phyloP scores from a whole-genome alignment of 768 basidiomycete genomes.

The Gymnopilus dilepis region DNA sequence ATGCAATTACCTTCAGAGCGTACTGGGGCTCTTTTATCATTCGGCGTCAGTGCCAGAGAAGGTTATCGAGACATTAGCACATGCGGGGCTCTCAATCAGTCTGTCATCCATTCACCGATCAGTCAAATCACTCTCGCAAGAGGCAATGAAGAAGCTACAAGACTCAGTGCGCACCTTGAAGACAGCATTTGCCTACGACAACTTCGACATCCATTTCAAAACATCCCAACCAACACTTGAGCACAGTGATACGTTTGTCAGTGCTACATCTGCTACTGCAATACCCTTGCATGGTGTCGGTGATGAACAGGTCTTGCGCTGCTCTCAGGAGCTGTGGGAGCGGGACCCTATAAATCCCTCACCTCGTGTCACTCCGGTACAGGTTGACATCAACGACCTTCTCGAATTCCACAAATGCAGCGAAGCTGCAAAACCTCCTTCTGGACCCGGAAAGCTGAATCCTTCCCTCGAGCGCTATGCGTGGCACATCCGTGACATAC shows the following conservation, averaged over 20 bases:
- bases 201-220: slow-evolving; percentile 32
- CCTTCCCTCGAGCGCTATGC: slow-evolving; percentile 27
- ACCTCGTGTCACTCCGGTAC: too few species aligned
- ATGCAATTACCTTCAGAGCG: slow-evolving; percentile 18
- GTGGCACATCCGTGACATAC: slow-evolving; percentile 35
- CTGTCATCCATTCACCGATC: slow-evolving; percentile 19
- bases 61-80: slow-evolving; percentile 21
- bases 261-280: slow-evolving; percentile 30
- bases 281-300: slow-evolving; percentile 29
- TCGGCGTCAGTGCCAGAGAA: slow-evolving; percentile 5
- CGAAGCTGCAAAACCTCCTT: neutral
- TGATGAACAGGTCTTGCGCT: slow-evolving; percentile 21
- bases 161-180: slow-evolving; percentile 19
- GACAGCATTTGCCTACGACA: slow-evolving; percentile 28
- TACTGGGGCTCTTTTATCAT: slow-evolving; percentile 19
- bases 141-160: slow-evolving; percentile 8
- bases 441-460: slow-evolving; percentile 23
- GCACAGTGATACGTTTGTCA: slow-evolving; percentile 22
- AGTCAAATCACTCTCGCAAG: slow-evolving; percentile 19
- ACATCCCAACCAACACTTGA: slow-evolving; percentile 24
- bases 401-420: too few species aligned
- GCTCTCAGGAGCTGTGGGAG: slow-evolving; percentile 28
- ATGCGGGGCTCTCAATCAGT: slow-evolving; percentile 32
- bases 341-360: neutral
- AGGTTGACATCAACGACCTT: too few species aligned